Evolutionary conservation across 2,329 filamentous ascomycete genomes (phyloP).

Genomic region (Rhinocladiella similis): DNA sequence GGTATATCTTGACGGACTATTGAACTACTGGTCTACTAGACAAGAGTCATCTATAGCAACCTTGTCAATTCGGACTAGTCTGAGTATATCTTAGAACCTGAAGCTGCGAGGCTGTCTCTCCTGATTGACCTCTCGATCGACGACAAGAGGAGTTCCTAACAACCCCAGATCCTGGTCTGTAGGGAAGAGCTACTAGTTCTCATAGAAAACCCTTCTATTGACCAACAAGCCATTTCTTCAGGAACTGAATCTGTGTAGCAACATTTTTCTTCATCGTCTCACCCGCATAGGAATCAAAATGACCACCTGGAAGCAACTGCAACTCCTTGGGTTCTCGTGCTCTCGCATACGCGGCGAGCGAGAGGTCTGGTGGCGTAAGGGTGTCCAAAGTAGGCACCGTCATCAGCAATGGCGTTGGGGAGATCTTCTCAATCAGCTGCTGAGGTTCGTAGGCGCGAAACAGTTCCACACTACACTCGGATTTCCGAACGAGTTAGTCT

Average conservation of each 20-base stretch:
- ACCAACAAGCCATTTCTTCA: conserved; percentile 30
- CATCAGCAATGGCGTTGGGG: conserved; percentile 43
- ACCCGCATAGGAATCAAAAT: conserved; percentile 43
- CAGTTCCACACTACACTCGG: conserved; percentile 22
- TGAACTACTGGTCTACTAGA: too few species aligned
- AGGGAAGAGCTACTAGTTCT: too few species aligned
- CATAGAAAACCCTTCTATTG: too few species aligned
- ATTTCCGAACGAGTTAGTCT: too few species aligned
- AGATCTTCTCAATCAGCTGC: conserved; percentile 38
- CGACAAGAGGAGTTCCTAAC: too few species aligned
- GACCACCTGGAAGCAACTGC: conserved; percentile 38
- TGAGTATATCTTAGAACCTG: too few species aligned
- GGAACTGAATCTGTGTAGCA: conserved; percentile 35
- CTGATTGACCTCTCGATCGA: too few species aligned
- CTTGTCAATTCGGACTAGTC: too few species aligned
- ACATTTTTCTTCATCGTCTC: conserved; percentile 30
- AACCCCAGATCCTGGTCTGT: too few species aligned
- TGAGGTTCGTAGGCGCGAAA: conserved; percentile 28
- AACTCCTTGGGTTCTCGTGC: conserved; percentile 44
- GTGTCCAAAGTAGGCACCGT: conserved; percentile 36
- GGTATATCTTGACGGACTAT: too few species aligned
- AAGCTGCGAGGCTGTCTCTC: too few species aligned
- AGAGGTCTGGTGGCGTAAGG: conserved; percentile 36
- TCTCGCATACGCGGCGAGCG: conserved; percentile 37
- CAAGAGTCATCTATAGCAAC: too few species aligned